Conservation (phyloP, 2,329 filamentous ascomycete species). For the Xylariaceae sp. region DNA sequence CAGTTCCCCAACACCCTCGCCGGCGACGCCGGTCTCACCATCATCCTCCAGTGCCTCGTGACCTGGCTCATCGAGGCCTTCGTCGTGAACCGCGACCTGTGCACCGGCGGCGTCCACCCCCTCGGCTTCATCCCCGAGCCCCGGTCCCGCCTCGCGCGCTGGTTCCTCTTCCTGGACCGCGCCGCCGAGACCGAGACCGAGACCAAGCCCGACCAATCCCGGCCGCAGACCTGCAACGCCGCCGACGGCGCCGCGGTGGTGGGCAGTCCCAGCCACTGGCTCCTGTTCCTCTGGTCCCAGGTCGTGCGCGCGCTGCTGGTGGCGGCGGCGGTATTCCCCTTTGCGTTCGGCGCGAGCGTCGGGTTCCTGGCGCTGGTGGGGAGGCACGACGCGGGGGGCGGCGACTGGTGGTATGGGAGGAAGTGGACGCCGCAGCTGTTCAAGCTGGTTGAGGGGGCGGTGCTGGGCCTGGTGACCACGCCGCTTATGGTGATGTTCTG, state of each 20-base stretch:
- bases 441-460: conserved; percentile 44
- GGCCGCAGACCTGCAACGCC: not conserved
- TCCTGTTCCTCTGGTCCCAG: conserved; percentile 32
- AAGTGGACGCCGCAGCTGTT: conserved; percentile 46
- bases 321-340: conserved; percentile 33
- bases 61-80: conserved; percentile 48
- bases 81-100: conserved; percentile 45
- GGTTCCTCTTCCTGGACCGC: conserved; percentile 40
- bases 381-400: conserved; percentile 25
- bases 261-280: conserved; percentile 27
- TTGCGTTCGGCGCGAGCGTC: conserved; percentile 41
- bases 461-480: conserved; percentile 42
- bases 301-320: conserved; percentile 31
- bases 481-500: conserved; percentile 46
- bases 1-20: conserved; percentile 43
- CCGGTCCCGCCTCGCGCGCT: conserved; percentile 28
- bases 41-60: conserved; percentile 44
- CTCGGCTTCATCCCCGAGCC: conserved; percentile 41
- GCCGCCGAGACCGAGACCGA: conserved; percentile 18
- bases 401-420: conserved; percentile 40
- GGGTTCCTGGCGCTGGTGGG: conserved; percentile 39
- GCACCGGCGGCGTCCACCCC: conserved; percentile 39
- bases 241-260: conserved; percentile 2
- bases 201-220: not conserved
- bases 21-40: conserved; percentile 46